Percentiles rank a stretch among this genome's conserved stretches.
Evolutionary conservation across 306 rosid species (phyloP).

Genomic region (Pterocarpus santalinus): DNA sequence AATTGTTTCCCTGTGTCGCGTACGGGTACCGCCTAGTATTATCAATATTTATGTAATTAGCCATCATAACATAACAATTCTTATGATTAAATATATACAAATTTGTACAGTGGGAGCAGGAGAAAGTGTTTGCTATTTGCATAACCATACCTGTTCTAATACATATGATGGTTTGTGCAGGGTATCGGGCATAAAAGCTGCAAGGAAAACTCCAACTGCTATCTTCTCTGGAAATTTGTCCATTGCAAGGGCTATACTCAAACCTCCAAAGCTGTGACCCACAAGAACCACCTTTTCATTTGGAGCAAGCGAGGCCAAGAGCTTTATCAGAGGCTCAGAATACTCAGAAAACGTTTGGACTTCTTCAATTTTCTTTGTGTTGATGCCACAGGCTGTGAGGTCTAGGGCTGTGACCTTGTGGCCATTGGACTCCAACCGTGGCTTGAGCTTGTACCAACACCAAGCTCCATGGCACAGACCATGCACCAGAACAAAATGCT

Average conservation of each 20-base stretch:
- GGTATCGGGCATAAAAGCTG: constrained; percentile 74
- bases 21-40: no score
- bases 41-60: no score
- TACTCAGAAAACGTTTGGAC: constrained; percentile 55
- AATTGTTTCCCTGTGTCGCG: no score
- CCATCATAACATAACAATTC: no score
- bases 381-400: constrained; percentile 66
- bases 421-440: constrained; percentile 57
- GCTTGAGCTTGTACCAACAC: constrained; percentile 76
- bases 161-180: constrained; percentile 60
- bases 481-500: constrained; percentile 74
- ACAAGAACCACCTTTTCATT: constrained; percentile 68
- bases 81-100: no score
- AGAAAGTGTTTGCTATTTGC: background rate
- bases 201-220: constrained; percentile 54
- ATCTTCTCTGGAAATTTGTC: constrained; percentile 63
- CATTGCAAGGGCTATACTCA: constrained; percentile 69
- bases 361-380: constrained; percentile 51
- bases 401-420: constrained; percentile 65
- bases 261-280: constrained; percentile 79
- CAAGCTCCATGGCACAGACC: constrained; percentile 74
- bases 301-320: constrained; percentile 54
- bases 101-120: no score
- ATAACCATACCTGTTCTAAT: constrained; percentile 46
- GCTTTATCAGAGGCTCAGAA: constrained; percentile 64